Base-by-base conservation (phyloP, 768 basidiomycete species). In the Tricholoma hemisulphureum region DNA sequence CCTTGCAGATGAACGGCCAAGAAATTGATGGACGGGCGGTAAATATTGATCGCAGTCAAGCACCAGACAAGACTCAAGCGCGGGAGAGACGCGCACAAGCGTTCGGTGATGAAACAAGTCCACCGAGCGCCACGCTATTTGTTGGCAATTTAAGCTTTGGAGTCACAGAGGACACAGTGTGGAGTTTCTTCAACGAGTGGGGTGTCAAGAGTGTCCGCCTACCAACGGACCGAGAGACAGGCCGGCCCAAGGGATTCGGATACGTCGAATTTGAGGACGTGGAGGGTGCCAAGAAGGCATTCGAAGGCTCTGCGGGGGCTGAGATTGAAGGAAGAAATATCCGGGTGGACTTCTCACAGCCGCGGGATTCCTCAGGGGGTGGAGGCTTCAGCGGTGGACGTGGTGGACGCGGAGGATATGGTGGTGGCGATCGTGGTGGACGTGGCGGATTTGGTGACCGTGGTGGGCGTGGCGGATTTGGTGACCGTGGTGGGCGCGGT, bases 231-330 rank as follows among this genome's bases (percentile, higher is more conserved):
- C 81, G 92, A 63, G 97, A 99, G 51, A 83, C 89, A 6, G 95
- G 94, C 26, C 82, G 80, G 60, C 87, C 92, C 46, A 98, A 98
- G 74, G 97, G 97, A 66, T 98, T 96, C 73, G 97, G 87, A 20
- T 98, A 98, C 74, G 91, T 99, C 68, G 94, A 98, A 73, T 97
- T 95, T 73, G 84, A 87, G 63, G 87, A 88, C 64, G 67, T 93
- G 35, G 90, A 87, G 24, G 76, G 82, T 54, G 91, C 97, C 10
- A 88, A 87, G 75, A 87, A 86, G 69, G 96, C 96, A 2, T 83
- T 86, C 59, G 85, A 82, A 64, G 84, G 81, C 4, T 78, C 83
- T 24, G 80, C 82, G 37, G 91, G 92, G 29, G 72, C 77, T 57
- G 91, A 95, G 58, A 80, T 97, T 51, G 90, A 87, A 29, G 96